Evolutionary conservation across 805 yeast genomes (phyloP), one percentile per base, ranked within the genome.

Genomic region (Pichia cabralensis): DNA sequence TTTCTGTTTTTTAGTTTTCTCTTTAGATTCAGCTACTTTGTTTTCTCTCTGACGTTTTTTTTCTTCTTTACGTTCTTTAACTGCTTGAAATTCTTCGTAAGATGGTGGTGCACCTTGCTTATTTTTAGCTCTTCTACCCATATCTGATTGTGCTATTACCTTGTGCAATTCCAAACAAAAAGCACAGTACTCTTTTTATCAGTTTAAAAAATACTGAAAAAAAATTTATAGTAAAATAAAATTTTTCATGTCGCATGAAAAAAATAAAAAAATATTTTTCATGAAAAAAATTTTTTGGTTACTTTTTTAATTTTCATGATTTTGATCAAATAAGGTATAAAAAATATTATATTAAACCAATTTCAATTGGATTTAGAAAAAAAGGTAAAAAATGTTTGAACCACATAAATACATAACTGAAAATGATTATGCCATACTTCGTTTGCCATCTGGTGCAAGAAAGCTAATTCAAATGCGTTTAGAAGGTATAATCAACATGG

Each of bases 61-160:
- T 32, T 52, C 55, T 35, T 61, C 65, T 49, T 62, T 72, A 42
- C 69, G 67, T 22, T 40, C 43, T 45, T 56, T 61, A 20, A 46
- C 47, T 12, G 58, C 60, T 45, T 74, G 74, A 56, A 88, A 78
- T 51, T 89, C 95, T 29, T 89, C 97, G 42, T 78, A 65, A 6
- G 86, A 55, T 23, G 96, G 96, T 47, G 97, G 97, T 39, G 72
- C 82, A 30, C 85, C 92, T 64, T 89, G 97, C 68, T 84, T 89
- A 51, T 84, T 80, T 61, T 80, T 85, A 39, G 84, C 83, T 66
- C 83, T 79, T 73, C 95, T 80, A 58, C 97, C 97, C 95, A 88
- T 84, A 15, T 5, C 9, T 22, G 13, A 9, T 24, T n/a, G 8
- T 2, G 22, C 12, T 18, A 26, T 21, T n/a, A n/a, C n/a, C n/a